Evolutionary conservation across 768 basidiomycete genomes (phyloP), one percentile per base, ranked within the genome.

Genomic region (Termitomyces sp.): DNA sequence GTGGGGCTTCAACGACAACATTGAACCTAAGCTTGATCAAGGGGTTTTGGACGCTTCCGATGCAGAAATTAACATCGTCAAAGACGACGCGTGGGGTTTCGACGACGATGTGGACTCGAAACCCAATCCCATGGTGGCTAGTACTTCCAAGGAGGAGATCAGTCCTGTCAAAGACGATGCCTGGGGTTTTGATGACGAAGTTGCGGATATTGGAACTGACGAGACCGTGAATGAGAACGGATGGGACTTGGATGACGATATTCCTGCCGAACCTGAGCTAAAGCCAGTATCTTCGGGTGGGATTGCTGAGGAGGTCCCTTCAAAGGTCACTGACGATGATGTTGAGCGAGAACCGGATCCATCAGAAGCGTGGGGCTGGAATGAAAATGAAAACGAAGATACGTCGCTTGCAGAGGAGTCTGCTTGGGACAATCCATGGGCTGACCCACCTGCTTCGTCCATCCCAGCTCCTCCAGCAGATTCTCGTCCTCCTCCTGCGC

Each of bases 341-440:
- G 63, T 67, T n/a, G 61, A 66, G 27, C 71, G 74, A 20, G 61
- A 62, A n/a, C 70, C 75, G 15, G 80, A 83, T 62, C 70, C 82
- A 9, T 75, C 70, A 16, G 85, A 87, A 63, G 84, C 88, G 0
- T 93, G 91, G 91, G 91, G 86, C 2, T 91, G 85, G 85, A 85
- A 89, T 41, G 83, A 85, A 44, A 83, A 84, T 33, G 77, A 85
- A 44, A 83, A 84, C 31, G 77, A 77, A 13, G 76, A 72, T 6
- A 52, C 67, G 8, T 69, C 70, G 12, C 70, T 62, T 18, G 65
- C 74, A 4, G 81, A 79, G 58, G 80, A 82, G 55, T 73, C 71
- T 33, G 69, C 76, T 16, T 87, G 86, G 81, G 89, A 89, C 54
- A 83, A 89, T 61, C 84, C 88, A 2, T 90, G 89, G 90, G 80